Conservation (phyloP, 2,329 filamentous ascomycete species). For the Arthrobotrys iridis region DNA sequence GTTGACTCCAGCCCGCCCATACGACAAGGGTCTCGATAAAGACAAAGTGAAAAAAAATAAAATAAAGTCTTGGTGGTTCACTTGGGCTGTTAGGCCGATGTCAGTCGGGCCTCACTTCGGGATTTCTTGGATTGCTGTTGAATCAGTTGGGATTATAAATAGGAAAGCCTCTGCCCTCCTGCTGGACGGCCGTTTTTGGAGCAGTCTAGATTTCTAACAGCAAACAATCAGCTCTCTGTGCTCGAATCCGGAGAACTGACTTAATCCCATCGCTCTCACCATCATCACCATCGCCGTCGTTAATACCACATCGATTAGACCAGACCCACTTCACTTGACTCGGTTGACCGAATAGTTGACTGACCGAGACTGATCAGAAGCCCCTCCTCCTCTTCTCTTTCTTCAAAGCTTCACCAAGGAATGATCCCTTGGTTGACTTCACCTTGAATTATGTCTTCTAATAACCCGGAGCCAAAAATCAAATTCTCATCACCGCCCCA, state of each 20-base stretch:
- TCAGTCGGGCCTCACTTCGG: slow-evolving; percentile 19
- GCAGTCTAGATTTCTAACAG: slow-evolving; percentile 27
- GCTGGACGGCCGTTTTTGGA: slow-evolving; percentile 33
- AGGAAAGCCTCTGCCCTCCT: slow-evolving; percentile 28
- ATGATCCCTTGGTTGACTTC: slow-evolving; percentile 35
- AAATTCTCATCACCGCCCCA: slow-evolving; percentile 59
- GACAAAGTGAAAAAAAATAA: not conserved
- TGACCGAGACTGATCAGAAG: not conserved
- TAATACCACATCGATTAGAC: not conserved
- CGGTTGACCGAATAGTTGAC: not conserved
- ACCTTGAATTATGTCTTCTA: slow-evolving; percentile 41
- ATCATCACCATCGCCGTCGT: not conserved
- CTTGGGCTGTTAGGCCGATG: not conserved
- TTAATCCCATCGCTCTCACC: not conserved
- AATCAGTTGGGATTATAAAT: slow-evolving; percentile 42
- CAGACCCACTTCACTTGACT: not conserved
- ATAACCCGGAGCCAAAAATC: slow-evolving; percentile 32
- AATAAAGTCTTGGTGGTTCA: slow-evolving; percentile 22
- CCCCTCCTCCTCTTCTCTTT: not conserved
- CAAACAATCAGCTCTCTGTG: slow-evolving; percentile 45
- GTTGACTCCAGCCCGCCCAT: slow-evolving; percentile 27
- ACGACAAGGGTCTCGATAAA: slow-evolving; percentile 28
- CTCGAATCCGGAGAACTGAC: slow-evolving; percentile 42
- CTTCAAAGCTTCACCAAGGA: slow-evolving; percentile 14
- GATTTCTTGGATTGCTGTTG: not conserved